Evolutionary conservation across 2,329 filamentous ascomycete species (phyloP).

Genomic region (Stagonosporopsis chrysanthemi): DNA sequence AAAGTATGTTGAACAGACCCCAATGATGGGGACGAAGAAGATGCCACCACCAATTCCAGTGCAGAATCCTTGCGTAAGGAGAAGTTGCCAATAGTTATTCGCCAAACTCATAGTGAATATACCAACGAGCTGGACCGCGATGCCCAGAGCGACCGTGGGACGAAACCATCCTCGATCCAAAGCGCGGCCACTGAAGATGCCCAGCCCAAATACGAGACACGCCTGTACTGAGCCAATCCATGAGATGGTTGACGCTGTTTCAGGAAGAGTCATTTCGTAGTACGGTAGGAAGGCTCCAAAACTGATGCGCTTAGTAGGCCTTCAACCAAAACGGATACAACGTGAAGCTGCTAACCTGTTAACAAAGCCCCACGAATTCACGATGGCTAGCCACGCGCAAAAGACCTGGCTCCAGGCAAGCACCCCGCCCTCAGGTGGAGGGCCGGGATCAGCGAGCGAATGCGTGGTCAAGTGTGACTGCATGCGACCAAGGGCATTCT

Average conservation of each 20-base stretch:
- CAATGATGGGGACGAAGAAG: constrained; percentile 44
- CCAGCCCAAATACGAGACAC: constrained; percentile 56
- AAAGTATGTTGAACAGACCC: constrained; percentile 63
- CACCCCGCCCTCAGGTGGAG: constrained; percentile 52
- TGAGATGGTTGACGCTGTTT: constrained; percentile 55
- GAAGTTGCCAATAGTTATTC: constrained; percentile 58
- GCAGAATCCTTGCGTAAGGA: constrained; percentile 44
- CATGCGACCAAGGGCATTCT: constrained; percentile 34
- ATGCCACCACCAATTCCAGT: constrained; percentile 43
- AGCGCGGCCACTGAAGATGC: constrained; percentile 56
- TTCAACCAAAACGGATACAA: too few relatives aligned
- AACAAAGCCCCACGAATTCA: constrained; percentile 51
- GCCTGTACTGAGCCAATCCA: constrained; percentile 62
- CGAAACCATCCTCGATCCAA: constrained; percentile 60
- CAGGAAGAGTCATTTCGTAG: constrained; percentile 49
- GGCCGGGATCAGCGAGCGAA: constrained; percentile 35
- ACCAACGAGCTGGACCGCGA: constrained; percentile 53
- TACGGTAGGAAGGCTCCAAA: constrained; percentile 59
- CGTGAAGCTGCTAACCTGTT: constrained; percentile 28
- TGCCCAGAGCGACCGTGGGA: constrained; percentile 51
- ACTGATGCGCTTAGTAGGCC: too few relatives aligned
- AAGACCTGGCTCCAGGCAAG: constrained; percentile 44
- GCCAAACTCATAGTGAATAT: constrained; percentile 60
- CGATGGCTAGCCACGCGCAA: constrained; percentile 41
- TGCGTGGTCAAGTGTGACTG: constrained; percentile 47